Conservation (phyloP, 73 alveolate genomes). For the Chromera velia region DNA sequence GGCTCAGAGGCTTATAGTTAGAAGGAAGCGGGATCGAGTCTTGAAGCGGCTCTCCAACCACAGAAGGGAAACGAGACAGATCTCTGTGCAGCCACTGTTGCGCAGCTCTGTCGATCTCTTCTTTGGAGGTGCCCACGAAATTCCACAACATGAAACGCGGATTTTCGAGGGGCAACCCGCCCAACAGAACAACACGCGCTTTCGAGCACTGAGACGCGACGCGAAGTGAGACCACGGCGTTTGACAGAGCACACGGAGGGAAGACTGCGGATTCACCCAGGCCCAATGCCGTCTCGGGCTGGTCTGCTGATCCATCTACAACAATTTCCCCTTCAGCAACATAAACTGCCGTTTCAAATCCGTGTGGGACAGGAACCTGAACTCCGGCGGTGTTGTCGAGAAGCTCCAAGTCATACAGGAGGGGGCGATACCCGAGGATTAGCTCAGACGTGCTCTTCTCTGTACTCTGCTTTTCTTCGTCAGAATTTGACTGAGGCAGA, state of each 20-base stretch:
- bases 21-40: not conserved
- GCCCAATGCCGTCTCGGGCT: not conserved
- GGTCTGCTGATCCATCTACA: not conserved
- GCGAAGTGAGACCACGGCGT: not conserved
- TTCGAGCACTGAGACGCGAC: not conserved
- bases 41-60: not conserved
- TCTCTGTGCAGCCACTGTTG: not conserved
- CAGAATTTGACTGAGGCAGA: not conserved
- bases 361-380: not conserved
- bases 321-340: not conserved
- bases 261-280: not conserved
- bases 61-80: not conserved
- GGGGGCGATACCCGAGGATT: not conserved
- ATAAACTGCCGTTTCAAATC: not conserved
- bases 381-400: too few species aligned
- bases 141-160: not conserved
- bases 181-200: not conserved
- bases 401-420: too few species aligned
- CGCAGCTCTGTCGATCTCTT: not conserved
- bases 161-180: not conserved
- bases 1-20: too few species aligned
- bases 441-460: not conserved
- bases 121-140: not conserved
- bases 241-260: not conserved
- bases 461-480: not conserved